phyloP scores from a whole-genome alignment of 169 alveolate genomes.

The Cryptosporidium ryanae region DNA sequence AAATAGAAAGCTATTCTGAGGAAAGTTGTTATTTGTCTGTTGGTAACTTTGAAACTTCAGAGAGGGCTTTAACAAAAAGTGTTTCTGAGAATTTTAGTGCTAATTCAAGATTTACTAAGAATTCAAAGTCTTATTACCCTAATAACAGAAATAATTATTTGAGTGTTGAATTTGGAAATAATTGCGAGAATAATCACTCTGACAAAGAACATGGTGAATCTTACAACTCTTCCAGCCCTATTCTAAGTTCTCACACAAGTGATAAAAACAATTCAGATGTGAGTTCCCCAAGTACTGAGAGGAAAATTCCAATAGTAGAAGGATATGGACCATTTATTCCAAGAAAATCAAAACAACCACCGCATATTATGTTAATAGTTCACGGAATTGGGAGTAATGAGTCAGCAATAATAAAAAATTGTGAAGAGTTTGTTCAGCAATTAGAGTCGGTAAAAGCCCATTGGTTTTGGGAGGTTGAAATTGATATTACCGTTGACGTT shows the following conservation, averaged over 20 bases:
- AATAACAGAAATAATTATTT: too few species aligned
- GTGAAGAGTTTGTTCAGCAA: slow-evolving; percentile 64
- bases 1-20: too few species aligned
- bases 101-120: too few species aligned
- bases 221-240: slow-evolving; percentile 15
- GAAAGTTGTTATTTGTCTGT: neutral
- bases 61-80: too few species aligned
- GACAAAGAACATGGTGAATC: neutral
- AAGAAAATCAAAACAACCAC: slow-evolving; percentile 70
- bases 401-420: slow-evolving; percentile 44
- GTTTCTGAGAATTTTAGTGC: too few species aligned
- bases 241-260: neutral
- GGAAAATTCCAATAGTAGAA: slow-evolving; percentile 49
- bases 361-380: slow-evolving; percentile 61
- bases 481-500: slow-evolving; percentile 66
- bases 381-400: slow-evolving; percentile 74
- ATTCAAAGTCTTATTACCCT: too few species aligned
- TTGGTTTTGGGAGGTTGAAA: slow-evolving; percentile 75
- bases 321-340: slow-evolving; percentile 74
- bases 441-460: slow-evolving; percentile 63
- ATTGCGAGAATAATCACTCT: neutral
- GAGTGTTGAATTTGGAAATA: too few species aligned
- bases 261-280: slow-evolving; percentile 4
- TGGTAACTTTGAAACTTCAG: too few species aligned
- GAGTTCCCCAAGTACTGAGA: slow-evolving; percentile 29